Evolutionary conservation across 345 rosid genomes (phyloP).

Genomic region (Populus nigra): DNA sequence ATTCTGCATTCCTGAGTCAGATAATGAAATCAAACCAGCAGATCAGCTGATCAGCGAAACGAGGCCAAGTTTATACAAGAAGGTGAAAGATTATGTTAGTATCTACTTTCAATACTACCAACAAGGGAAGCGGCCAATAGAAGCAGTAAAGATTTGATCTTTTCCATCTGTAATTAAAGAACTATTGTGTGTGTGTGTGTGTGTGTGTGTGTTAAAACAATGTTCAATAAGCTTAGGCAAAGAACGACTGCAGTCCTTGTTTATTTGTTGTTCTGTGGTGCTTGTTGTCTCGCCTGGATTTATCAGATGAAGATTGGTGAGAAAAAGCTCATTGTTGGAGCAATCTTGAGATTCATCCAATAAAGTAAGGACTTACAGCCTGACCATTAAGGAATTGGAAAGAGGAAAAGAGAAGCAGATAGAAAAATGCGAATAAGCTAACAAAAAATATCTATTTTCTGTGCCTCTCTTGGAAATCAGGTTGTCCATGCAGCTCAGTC

Average conservation of each 20-base stretch:
- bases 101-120: conserved; percentile 43
- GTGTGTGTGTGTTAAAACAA: neutral
- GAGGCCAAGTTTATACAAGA: conserved; percentile 52
- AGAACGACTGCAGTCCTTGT: neutral
- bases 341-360: neutral
- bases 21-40: conserved; percentile 21
- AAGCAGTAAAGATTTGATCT: conserved; percentile 31
- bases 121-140: conserved; percentile 45
- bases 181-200: neutral
- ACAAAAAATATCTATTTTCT: too few species aligned
- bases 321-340: neutral
- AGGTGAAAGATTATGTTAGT: conserved; percentile 42
- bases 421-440: too few species aligned
- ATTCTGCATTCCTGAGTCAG: conserved; percentile 40
- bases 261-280: neutral
- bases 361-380: too few species aligned
- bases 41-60: conserved; percentile 23
- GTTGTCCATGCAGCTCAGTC: too few species aligned
- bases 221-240: too few species aligned
- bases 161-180: neutral
- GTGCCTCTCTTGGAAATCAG: too few species aligned
- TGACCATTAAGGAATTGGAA: too few species aligned
- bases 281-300: neutral
- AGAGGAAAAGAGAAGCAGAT: too few species aligned
- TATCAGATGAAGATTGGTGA: neutral